phyloP scores from a whole-genome alignment of 1,284 basidiomycete genomes.

The Cryptococcus maquisensis region DNA sequence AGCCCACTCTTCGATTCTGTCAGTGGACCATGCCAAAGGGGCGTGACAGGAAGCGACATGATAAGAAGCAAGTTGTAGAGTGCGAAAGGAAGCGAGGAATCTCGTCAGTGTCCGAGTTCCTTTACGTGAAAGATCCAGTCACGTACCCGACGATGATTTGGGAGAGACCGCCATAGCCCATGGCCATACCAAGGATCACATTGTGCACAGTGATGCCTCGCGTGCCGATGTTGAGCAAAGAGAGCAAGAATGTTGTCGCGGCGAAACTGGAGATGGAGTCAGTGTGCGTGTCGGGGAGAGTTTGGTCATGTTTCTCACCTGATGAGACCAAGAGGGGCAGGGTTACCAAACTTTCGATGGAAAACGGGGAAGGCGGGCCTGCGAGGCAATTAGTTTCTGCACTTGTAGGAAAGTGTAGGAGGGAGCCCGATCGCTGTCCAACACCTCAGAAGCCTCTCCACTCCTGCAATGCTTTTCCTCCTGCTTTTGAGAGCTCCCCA shows the following conservation, averaged over 20 bases:
- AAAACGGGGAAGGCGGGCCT: slow-evolving; percentile 42
- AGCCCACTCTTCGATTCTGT: slow-evolving; percentile 60
- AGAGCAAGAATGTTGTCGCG: slow-evolving; percentile 56
- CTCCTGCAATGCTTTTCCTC: too few species aligned
- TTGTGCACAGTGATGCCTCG: slow-evolving; percentile 56
- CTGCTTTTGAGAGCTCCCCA: too few species aligned
- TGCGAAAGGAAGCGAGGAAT: too few species aligned
- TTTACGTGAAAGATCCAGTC: too few species aligned
- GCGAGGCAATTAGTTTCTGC: too few species aligned
- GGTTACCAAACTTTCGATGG: slow-evolving; percentile 54
- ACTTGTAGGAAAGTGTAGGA: too few species aligned
- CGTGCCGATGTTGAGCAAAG: slow-evolving; percentile 47
- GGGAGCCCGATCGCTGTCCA: too few species aligned
- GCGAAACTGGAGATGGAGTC: slow-evolving; percentile 41
- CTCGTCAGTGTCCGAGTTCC: too few species aligned
- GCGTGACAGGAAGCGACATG: too few species aligned
- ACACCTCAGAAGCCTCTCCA: too few species aligned
- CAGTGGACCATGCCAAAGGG: too few species aligned
- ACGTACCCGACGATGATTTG: slow-evolving; percentile 55
- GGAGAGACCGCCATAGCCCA: slow-evolving; percentile 74
- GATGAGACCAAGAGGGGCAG: slow-evolving; percentile 54
- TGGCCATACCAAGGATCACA: slow-evolving; percentile 76
- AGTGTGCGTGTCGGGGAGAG: neutral
- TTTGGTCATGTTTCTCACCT: slow-evolving; percentile 17
- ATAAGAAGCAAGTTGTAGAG: too few species aligned